These are phyloP conservation scores for Elongisporangium prolatum DNA, from an alignment of 352 stramenopile genomes.

Conservation along the genomic window DNA sequence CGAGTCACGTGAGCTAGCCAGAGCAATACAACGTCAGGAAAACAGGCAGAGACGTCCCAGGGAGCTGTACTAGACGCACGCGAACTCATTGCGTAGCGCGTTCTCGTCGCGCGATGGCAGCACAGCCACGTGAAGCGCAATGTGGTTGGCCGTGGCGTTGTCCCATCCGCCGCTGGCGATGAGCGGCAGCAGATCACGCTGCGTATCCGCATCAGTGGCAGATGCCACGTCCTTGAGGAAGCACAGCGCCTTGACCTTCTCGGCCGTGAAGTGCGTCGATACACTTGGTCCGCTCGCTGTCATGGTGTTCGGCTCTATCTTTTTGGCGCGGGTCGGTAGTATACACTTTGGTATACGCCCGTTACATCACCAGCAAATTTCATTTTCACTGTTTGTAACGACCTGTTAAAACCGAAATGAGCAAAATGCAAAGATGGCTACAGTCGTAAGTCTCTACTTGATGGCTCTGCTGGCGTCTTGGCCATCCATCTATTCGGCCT, in stretches of 20 bases:
- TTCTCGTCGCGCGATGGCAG: conserved; percentile 36
- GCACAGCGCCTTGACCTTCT: conserved; percentile 56
- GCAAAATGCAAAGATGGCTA: too few species aligned
- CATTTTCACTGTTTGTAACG: too few species aligned
- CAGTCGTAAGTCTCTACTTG: not conserved
- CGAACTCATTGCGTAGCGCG: conserved; percentile 40
- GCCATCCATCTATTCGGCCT: conserved; percentile 45
- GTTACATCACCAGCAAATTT: too few species aligned
- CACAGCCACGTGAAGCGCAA: conserved; percentile 49
- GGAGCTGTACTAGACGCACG: conserved; percentile 11
- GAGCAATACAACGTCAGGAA: not conserved
- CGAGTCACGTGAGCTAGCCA: conserved; percentile 4
- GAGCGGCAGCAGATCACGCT: conserved; percentile 40
- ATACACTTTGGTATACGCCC: too few species aligned
- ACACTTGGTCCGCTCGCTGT: conserved; percentile 3
- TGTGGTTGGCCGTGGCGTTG: conserved; percentile 38
- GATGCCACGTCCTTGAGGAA: conserved; percentile 55
- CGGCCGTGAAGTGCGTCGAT: conserved; percentile 63
- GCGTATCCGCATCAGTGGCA: conserved; percentile 22
- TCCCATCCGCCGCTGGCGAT: conserved; percentile 56
- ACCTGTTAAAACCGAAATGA: too few species aligned
- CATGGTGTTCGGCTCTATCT: too few species aligned
- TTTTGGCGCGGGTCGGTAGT: too few species aligned
- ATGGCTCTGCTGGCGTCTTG: not conserved
- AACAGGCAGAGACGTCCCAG: not conserved